Evolutionary conservation across 257 asterid genomes (phyloP).

Genomic region (Linderniella brevidens): DNA sequence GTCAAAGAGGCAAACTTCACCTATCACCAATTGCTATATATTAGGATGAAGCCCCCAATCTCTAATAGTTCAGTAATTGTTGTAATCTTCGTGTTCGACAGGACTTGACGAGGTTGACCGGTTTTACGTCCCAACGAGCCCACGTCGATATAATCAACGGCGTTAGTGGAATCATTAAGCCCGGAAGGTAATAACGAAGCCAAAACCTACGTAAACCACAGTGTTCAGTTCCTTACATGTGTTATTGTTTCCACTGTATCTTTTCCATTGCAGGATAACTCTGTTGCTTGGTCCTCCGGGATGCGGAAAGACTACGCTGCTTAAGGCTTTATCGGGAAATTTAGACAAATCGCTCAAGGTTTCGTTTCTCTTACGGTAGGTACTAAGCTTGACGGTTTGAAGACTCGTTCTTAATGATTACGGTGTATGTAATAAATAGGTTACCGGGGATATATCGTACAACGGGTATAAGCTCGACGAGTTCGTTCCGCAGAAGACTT

Average conservation of each 20-base stretch:
- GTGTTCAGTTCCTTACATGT: too few relatives aligned
- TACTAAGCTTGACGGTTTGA: neutral
- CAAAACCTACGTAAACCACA: too few relatives aligned
- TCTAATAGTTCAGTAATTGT: too few relatives aligned
- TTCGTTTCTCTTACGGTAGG: neutral
- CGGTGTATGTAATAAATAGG: neutral
- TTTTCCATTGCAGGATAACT: slow-evolving; percentile 19
- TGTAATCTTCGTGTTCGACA: slow-evolving; percentile 6
- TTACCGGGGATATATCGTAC: slow-evolving; percentile 31
- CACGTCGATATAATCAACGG: slow-evolving; percentile 20
- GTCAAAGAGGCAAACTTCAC: too few relatives aligned
- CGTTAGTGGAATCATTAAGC: slow-evolving; percentile 25
- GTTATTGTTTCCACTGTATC: too few relatives aligned
- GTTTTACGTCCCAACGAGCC: slow-evolving; percentile 17
- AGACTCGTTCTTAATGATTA: neutral
- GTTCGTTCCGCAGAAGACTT: slow-evolving; percentile 38
- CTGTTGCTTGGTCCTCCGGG: slow-evolving; percentile 44
- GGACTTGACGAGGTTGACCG: slow-evolving; percentile 18
- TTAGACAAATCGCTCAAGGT: slow-evolving; percentile 29
- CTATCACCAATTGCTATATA: too few relatives aligned
- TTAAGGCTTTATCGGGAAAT: slow-evolving; percentile 42
- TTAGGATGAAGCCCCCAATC: too few relatives aligned
- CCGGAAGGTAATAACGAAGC: slow-evolving; percentile 21
- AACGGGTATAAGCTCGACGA: slow-evolving; percentile 35
- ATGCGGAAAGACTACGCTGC: slow-evolving; percentile 30